Evolutionary conservation across 352 stramenopile species (phyloP), one percentile per base, ranked within the genome.

Genomic region (Phytophthora multivora): DNA sequence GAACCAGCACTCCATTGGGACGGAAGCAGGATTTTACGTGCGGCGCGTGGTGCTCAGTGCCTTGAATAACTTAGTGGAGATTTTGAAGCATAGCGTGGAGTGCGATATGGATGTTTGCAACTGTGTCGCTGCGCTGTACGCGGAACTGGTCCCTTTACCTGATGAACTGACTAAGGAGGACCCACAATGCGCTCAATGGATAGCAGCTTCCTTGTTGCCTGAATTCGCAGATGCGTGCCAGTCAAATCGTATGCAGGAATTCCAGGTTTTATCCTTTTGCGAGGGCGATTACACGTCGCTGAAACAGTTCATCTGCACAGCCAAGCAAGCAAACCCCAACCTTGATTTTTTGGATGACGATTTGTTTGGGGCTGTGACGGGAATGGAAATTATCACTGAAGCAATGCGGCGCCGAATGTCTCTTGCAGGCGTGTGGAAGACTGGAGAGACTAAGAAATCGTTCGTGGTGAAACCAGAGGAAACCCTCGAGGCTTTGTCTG

Each of bases 361-460:
- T n/a, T 55, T 88, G 26, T 93, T 91, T 35, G 77, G 58, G 2
- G 74, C 81, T 31, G 80, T 79, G 3, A 77, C 74, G 15, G 84
- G 84, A 1, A 86, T 93, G 43, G 84, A 93, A 48, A 88, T 91
- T 38, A 93, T 93, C 15, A 80, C 82, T 0, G 80, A 91, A 54
- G 75, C 63, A 40, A 91, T 92, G 82, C 79, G 85, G 2, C 72
- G 81, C 15, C 80, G 85, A 16, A 59, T 94, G 48, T 92, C 81
- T 18, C 78, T 92, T 28, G 85, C 85, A 50, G 85, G 85, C 35
- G 79, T 94, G 21, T 94, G 83, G 85, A 76, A 19, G 21, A 78
- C 66, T 21, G 71, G 69, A 33, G 80, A 89, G 26, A 52, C 66
- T 13, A 86, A 81, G 45, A 80, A 80, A 23, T 88, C 81, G 13